Evolutionary conservation across 2,329 filamentous ascomycete species (phyloP), one percentile per base, ranked within the genome.

Genomic region (Tolypocladium paradoxum): DNA sequence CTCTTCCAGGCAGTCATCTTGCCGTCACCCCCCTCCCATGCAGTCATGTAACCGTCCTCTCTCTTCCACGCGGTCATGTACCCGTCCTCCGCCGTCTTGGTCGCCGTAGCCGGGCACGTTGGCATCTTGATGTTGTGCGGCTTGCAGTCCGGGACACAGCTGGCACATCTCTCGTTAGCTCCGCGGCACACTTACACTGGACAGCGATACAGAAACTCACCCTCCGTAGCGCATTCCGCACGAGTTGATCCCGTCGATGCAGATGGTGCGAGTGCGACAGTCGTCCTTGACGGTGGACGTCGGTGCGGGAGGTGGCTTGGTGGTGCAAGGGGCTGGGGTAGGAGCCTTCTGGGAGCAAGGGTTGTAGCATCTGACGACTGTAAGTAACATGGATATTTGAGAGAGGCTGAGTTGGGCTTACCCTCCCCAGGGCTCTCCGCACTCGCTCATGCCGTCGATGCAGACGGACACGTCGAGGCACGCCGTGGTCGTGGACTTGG

Each of bases 331-430:
- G 27, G 58, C 59, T 9, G 58, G 55, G 3, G 54, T 55, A 11
- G 64, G 64, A 20, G 57, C 50, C 16, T 54, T 38, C 8, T 64
- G 45, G 33, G 54, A 54, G 54, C 67, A 69, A 16, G 57, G 54
- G 52, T 67, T 57, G 53, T 63, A 69, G 47, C 67, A 69, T 6
- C 66, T 68, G 14, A 31, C 2, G 18, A 31, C 1, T n/a, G 18
- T 46, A 1, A 46, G 43, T 31, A 46, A 46, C 5, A 24, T 29
- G 24, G 4, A 18, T 18, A 9, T 18, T 20, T 7, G 24, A 45
- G 40, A 29, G 6, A 29, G 40, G 9, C 2, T 2, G 24, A 22
- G 27, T 4, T 4, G 16, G 2, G 11, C 59, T 58, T 56, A 67
- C 66, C 55, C 60, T 63, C 64, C 65, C 34, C 56, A 68, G 8